Conservation (phyloP, 1,139 yeast genomes). For the Candida tropicalis region DNA sequence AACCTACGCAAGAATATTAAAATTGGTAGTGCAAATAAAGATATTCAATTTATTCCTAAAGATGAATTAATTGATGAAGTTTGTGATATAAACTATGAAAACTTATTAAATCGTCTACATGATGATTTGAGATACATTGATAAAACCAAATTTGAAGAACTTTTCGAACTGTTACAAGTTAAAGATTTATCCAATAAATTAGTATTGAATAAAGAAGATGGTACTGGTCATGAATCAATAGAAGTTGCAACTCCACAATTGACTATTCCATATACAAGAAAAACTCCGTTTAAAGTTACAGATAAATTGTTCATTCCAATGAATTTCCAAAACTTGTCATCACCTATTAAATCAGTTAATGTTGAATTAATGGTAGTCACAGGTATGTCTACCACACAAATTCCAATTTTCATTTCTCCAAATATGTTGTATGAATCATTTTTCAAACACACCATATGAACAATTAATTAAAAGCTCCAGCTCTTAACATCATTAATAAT, state of each 20-base stretch:
- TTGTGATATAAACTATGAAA: slow-evolving; percentile 4
- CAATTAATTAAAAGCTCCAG: slow-evolving; percentile 24
- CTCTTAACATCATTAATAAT: slow-evolving; percentile 20
- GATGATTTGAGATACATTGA: slow-evolving; percentile 7
- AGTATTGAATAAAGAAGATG: neutral
- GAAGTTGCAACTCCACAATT: slow-evolving; percentile 1
- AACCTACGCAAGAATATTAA: neutral
- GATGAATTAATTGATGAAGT: slow-evolving; percentile 4
- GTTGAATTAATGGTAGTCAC: slow-evolving; percentile 38
- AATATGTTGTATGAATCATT: slow-evolving; percentile 33
- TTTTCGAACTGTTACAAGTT: slow-evolving; percentile 4
- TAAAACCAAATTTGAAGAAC: slow-evolving; percentile 10
- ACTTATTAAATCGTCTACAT: neutral
- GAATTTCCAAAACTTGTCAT: neutral
- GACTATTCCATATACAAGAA: slow-evolving; percentile 5
- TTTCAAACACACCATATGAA: slow-evolving; percentile 21
- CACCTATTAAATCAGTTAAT: slow-evolving; percentile 24
- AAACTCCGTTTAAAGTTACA: slow-evolving; percentile 1
- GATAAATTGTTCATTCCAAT: slow-evolving; percentile 8
- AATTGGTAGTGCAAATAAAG: neutral
- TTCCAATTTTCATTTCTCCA: slow-evolving; percentile 42
- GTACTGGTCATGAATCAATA: neutral
- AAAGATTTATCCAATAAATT: slow-evolving; percentile 1
- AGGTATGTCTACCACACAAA: slow-evolving; percentile 29
- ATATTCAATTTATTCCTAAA: slow-evolving; percentile 6